Percentiles rank a stretch among this genome's conserved stretches.
Evolutionary conservation across 768 basidiomycete species (phyloP).

Genomic region (Rhodosporidiobolus odoratus): DNA sequence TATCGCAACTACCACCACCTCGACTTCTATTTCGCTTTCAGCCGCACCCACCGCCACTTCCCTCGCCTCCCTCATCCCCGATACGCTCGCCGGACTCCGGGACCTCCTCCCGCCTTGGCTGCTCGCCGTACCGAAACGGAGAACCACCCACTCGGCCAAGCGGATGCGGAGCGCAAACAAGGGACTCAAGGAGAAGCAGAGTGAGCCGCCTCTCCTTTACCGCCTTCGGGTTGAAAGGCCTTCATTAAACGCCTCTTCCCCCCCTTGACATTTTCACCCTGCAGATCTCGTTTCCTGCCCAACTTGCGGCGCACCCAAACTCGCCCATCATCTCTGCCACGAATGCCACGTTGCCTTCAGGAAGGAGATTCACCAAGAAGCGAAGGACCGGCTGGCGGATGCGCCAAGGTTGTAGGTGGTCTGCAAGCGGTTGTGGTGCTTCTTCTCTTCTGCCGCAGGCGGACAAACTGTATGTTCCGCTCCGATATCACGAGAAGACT

Average conservation of each 20-base stretch:
- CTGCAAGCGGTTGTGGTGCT: background rate
- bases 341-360: conserved; percentile 69
- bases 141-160: conserved; percentile 86
- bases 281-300: conserved; percentile 84
- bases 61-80: conserved; percentile 27
- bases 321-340: conserved; percentile 80
- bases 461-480: too few species aligned
- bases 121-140: conserved; percentile 89
- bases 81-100: conserved; percentile 46
- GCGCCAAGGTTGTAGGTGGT: background rate
- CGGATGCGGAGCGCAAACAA: conserved; percentile 93
- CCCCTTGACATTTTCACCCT: background rate
- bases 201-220: conserved; percentile 53
- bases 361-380: conserved; percentile 58
- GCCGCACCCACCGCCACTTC: background rate
- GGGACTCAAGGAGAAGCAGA: conserved; percentile 86
- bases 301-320: conserved; percentile 80
- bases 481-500: too few species aligned
- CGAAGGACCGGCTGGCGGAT: conserved; percentile 12
- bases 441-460: too few species aligned
- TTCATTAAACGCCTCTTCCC: background rate
- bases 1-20: background rate
- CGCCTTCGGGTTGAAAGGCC: too few species aligned
- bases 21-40: conserved; percentile 1
- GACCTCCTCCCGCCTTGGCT: conserved; percentile 83